phyloP scores from a whole-genome alignment of 305 asterid genomes.

The Coffea humblotiana region DNA sequence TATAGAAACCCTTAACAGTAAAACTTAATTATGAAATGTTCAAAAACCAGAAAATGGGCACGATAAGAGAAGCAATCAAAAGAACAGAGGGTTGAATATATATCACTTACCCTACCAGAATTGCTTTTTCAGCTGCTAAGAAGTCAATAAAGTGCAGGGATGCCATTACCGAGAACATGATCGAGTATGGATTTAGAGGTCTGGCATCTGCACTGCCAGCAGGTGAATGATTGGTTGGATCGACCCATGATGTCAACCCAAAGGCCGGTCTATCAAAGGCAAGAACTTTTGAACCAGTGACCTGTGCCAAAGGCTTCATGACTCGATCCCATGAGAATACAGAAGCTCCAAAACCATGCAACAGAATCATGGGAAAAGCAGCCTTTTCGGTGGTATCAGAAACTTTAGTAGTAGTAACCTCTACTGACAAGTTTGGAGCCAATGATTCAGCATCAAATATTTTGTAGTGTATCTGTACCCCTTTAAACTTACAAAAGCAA shows the following conservation, averaged over 20 bases:
- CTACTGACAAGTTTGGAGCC: too few relatives aligned
- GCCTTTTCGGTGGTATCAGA: slow-evolving; percentile 31
- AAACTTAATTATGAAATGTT: not conserved
- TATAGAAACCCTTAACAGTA: not conserved
- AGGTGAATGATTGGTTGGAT: slow-evolving; percentile 33
- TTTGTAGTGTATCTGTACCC: slow-evolving; percentile 89
- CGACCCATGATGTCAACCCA: slow-evolving; percentile 80
- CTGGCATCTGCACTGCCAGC: slow-evolving; percentile 36
- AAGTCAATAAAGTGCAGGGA: slow-evolving; percentile 71
- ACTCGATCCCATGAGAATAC: slow-evolving; percentile 77
- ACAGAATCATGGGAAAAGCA: slow-evolving; percentile 67
- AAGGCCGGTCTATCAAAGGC: slow-evolving; percentile 98
- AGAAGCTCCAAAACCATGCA: slow-evolving; percentile 98
- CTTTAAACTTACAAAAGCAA: slow-evolving; percentile 80
- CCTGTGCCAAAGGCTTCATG: slow-evolving; percentile 66
- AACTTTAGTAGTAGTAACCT: slow-evolving; percentile 32
- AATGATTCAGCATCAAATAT: slow-evolving; percentile 49
- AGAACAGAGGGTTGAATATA: slow-evolving; percentile 13
- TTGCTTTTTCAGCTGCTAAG: slow-evolving; percentile 70
- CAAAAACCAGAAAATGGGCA: slow-evolving; percentile 2
- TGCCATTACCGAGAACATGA: slow-evolving; percentile 70
- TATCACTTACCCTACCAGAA: slow-evolving; percentile 79
- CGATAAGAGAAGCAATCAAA: slow-evolving; percentile 10
- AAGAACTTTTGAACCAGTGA: slow-evolving; percentile 64
- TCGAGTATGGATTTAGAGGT: slow-evolving; percentile 79